A percentile compares a stretch with the other conserved stretches of the same genome.
Conservation (phyloP, 2,329 filamentous ascomycete species). For the Pseudopithomyces chartarum region DNA sequence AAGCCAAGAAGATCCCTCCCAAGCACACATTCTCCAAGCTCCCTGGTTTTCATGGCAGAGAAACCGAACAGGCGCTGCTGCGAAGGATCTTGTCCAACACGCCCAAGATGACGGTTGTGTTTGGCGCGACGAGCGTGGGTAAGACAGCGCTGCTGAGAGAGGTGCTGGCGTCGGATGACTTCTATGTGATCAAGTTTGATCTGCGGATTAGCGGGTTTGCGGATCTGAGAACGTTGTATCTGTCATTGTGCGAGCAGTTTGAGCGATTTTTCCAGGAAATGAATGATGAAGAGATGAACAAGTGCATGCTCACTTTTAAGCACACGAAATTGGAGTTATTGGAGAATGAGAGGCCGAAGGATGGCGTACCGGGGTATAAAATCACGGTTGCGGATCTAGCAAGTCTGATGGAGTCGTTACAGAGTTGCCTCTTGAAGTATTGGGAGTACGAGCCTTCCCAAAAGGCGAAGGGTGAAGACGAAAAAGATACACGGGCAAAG, state of each 20-base stretch:
- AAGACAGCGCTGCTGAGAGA: slow-evolving; percentile 50
- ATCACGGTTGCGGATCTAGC: not conserved
- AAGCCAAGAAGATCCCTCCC: not conserved
- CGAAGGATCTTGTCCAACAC: not conserved
- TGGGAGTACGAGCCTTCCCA: not conserved
- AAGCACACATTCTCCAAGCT: slow-evolving; percentile 1
- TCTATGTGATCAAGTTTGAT: not conserved
- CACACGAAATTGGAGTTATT: not conserved
- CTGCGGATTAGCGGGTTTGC: not conserved
- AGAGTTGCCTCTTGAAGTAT: not conserved
- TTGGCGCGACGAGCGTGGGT: slow-evolving; percentile 56
- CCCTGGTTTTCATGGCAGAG: not conserved
- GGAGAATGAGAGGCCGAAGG: not conserved
- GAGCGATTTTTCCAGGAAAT: not conserved
- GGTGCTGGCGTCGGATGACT: not conserved
- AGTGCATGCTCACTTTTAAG: not conserved
- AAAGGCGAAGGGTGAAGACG: not conserved
- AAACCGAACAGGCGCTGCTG: not conserved
- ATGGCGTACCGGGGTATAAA: not conserved
- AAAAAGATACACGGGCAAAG: not conserved
- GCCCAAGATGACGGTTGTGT: not conserved
- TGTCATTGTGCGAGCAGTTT: not conserved
- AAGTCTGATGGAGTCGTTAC: not conserved
- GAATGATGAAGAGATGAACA: not conserved
- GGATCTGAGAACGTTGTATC: not conserved